Percentiles rank a stretch among this genome's conserved stretches.
These are phyloP conservation scores for Penicillium sp. DNA, from an alignment of 2,329 filamentous ascomycete species.

Conservation along the genomic window DNA sequence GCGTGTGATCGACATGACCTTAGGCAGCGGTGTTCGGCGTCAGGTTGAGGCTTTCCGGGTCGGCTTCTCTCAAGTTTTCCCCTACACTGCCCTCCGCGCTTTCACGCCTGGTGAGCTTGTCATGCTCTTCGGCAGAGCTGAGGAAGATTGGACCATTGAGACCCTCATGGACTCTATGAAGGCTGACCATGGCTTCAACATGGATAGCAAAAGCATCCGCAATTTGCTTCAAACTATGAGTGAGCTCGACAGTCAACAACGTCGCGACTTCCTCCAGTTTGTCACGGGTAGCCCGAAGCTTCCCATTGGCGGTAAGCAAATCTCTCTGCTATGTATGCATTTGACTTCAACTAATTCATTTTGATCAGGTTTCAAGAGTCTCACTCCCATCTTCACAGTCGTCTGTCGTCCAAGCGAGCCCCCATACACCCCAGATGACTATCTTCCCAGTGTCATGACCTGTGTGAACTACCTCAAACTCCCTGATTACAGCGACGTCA, in stretches of 20 bases:
- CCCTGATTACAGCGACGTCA: conserved; percentile 80
- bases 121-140: conserved; percentile 83
- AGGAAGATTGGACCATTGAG: conserved; percentile 96
- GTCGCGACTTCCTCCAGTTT: conserved; percentile 93
- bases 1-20: conserved; percentile 81
- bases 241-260: conserved; percentile 65
- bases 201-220: conserved; percentile 92
- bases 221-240: conserved; percentile 95
- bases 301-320: conserved; percentile 82
- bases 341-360: conserved; percentile 5
- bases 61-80: conserved; percentile 94
- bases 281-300: conserved; percentile 97
- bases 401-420: conserved; percentile 98
- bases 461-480: conserved; percentile 99
- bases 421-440: conserved; percentile 90
- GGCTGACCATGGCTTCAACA: conserved; percentile 96
- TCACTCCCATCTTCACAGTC: conserved; percentile 98
- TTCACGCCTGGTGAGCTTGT: conserved; percentile 95
- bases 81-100: conserved; percentile 82
- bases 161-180: conserved; percentile 98
- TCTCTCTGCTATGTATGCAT: neutral
- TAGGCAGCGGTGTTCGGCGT: conserved; percentile 77
- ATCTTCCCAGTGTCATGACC: conserved; percentile 99
- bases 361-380: conserved; percentile 76
- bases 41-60: conserved; percentile 87